These are phyloP conservation scores for Cephaloascus fragrans DNA, from an alignment of 805 yeast genomes.

Conservation along the genomic window DNA sequence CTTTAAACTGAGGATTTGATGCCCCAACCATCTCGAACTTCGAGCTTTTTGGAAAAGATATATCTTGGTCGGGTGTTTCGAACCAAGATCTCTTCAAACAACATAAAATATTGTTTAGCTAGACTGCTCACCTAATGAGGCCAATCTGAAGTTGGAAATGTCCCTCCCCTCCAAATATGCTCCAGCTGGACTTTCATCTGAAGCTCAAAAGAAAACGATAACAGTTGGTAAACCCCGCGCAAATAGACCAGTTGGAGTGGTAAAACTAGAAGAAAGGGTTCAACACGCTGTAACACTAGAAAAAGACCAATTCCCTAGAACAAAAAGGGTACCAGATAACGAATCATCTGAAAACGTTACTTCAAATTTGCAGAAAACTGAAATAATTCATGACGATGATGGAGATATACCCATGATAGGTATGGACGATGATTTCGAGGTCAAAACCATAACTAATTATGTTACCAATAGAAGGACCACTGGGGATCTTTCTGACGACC, in stretches of 20 bases:
- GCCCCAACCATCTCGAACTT: too few relatives aligned
- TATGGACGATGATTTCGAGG: conserved; percentile 35
- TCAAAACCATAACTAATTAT: conserved; percentile 31
- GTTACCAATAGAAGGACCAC: conserved; percentile 12
- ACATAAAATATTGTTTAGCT: too few relatives aligned
- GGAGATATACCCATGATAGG: conserved; percentile 41
- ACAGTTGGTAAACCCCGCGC: conserved; percentile 13
- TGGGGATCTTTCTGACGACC: background rate
- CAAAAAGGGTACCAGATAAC: background rate
- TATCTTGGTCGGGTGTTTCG: too few relatives aligned
- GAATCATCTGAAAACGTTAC: background rate
- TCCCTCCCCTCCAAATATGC: conserved; percentile 26
- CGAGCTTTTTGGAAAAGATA: too few relatives aligned
- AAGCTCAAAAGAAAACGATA: conserved; percentile 14
- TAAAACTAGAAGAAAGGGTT: conserved; percentile 16
- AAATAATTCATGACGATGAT: conserved; percentile 2
- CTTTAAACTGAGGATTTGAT: too few relatives aligned
- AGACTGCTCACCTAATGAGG: too few relatives aligned
- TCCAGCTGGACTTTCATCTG: conserved; percentile 19
- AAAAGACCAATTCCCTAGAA: background rate
- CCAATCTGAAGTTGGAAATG: too few relatives aligned
- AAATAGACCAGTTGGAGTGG: conserved; percentile 10
- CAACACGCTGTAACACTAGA: conserved; percentile 9
- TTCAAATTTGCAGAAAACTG: conserved; percentile 1
- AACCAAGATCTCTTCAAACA: too few relatives aligned